These are phyloP conservation scores for Phytophthora tentaculata DNA, from an alignment of 352 stramenopile genomes.

Conservation along the genomic window DNA sequence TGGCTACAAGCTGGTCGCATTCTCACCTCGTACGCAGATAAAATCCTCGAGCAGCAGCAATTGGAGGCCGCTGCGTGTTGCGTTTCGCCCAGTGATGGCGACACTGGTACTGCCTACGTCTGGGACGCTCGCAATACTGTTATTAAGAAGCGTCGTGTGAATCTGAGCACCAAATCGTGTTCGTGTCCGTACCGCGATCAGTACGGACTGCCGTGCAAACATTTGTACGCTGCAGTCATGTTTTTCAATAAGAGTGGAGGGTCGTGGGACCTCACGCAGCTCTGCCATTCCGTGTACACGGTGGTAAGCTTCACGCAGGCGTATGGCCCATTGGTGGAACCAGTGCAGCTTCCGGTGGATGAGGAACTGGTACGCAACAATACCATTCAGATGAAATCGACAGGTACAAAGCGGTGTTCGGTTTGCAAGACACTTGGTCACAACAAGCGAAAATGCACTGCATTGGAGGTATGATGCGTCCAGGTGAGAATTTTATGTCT, in stretches of 20 bases:
- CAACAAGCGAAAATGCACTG: slow-evolving; percentile 50
- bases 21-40: slow-evolving; percentile 46
- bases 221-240: slow-evolving; percentile 38
- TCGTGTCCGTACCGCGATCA: slow-evolving; percentile 48
- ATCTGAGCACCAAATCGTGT: slow-evolving; percentile 37
- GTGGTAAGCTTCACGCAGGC: slow-evolving; percentile 38
- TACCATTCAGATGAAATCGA: slow-evolving; percentile 42
- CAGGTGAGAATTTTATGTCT: not conserved
- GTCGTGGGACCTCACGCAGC: slow-evolving; percentile 40
- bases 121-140: slow-evolving; percentile 35
- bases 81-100: slow-evolving; percentile 49
- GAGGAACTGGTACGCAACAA: slow-evolving; percentile 52
- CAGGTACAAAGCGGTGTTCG: slow-evolving; percentile 43
- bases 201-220: slow-evolving; percentile 47
- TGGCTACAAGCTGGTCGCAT: slow-evolving; percentile 29
- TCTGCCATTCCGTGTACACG: slow-evolving; percentile 44
- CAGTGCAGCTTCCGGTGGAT: slow-evolving; percentile 50
- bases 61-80: slow-evolving; percentile 42
- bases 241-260: slow-evolving; percentile 51
- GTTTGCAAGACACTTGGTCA: slow-evolving; percentile 52
- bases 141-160: slow-evolving; percentile 50
- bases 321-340: slow-evolving; percentile 34
- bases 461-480: slow-evolving; percentile 22
- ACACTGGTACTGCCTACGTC: slow-evolving; percentile 47
- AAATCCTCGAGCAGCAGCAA: slow-evolving; percentile 38